Base-by-base conservation (phyloP, 1,284 basidiomycete genomes). In the Pseudozyma thailandica region DNA sequence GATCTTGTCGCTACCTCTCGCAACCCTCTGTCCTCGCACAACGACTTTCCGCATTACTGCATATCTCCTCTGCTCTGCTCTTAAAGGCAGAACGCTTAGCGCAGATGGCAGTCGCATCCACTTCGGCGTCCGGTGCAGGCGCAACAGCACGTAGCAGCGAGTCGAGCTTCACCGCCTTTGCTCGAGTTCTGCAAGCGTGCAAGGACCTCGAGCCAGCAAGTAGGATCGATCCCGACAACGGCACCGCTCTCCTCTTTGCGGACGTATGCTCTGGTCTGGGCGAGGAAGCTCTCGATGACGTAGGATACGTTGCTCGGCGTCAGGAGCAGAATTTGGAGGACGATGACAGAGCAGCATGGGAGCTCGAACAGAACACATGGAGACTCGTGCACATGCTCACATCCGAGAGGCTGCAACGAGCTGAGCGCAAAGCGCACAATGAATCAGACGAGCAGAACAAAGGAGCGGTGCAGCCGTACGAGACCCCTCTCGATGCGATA, bases 401-500 rank as follows among this genome's bases (percentile, higher is more conserved):
- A 15, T 52, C 70, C 13, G 71, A 73, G 28, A 52, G 71, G 15
- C 50, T 73, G 18, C 72, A 79, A 27, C 59, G 68, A 56, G 38
- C 59, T 56, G 39, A 66, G 42, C 26, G 70, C 55, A 39, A 72
- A 56, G 18, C 74, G 50, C 65, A 68, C 54, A 9, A 38, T 53
- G 25, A 12, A 16, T 26, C 41, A 20, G 63, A 58, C 3, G 48
- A 51, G 13, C 39, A 33, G 33, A 50, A 43, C 20, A 44, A 51
- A 27, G 21, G 33, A 23, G 56, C 18, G 4, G 2, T 55, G 1
- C 50, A 59, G 15, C 30, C 60, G 21, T 81, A 82, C 57, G 72
- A 80, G 41, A 81, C 81, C 27, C 80, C 81, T 21, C 63, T 81
- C 3, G 70, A 63, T 10, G 74, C 78, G 26, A 79, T 79, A 16